A percentile compares a stretch with the other conserved stretches of the same genome.
Conservation (phyloP, 768 basidiomycete genomes). For the Lactifluus rugatus region DNA sequence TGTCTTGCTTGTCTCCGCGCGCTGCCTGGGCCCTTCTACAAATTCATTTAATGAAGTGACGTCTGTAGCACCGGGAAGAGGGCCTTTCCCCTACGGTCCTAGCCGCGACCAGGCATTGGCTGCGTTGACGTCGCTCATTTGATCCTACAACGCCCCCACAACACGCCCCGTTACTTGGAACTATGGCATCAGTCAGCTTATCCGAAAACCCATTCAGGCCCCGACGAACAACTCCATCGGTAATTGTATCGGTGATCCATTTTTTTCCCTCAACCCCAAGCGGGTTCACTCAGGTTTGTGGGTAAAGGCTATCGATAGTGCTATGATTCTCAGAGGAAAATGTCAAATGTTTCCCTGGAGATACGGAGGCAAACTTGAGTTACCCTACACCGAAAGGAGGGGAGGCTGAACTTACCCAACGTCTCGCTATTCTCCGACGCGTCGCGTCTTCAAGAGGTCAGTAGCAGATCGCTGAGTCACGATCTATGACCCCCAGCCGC, state of each 20-base stretch:
- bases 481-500: background rate
- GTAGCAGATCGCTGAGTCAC: background rate
- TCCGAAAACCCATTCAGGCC: background rate
- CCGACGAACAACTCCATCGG: background rate
- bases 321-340: no score
- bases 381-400: background rate
- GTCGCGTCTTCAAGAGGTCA: background rate
- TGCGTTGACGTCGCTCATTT: background rate
- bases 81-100: background rate
- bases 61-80: background rate
- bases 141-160: constrained; percentile 2
- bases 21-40: background rate
- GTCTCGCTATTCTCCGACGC: background rate
- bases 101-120: background rate
- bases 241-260: background rate
- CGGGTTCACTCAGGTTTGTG: no score
- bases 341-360: background rate
- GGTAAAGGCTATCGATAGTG: no score
- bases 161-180: background rate
- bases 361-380: background rate
- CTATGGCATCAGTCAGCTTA: background rate
- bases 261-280: no score
- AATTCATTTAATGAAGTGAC: constrained; percentile 1
- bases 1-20: no score
- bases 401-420: background rate